Base-by-base conservation (phyloP, 2,329 filamentous ascomycete species). In the Alternaria gaisen region DNA sequence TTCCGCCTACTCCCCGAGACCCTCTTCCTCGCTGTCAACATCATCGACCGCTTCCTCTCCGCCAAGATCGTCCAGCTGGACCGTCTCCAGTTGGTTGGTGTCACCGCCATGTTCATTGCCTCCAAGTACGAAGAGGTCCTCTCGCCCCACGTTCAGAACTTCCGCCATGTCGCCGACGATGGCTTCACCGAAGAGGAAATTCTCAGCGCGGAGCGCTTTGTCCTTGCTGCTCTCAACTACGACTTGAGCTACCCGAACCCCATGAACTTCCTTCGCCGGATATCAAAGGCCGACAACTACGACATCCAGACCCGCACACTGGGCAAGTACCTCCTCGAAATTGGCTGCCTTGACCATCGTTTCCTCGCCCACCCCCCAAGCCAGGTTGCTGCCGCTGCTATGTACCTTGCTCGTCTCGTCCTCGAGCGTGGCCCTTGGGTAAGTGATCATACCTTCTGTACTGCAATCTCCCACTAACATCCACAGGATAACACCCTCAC, bases 281-380 rank as follows among this genome's bases (percentile, higher is more conserved):
- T 99, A 80, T 98, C 94, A 64, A 99, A 99, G 85, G 96, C 95
- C 75, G 96, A 99, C 83, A 95, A 97, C 84, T 99, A 99, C 82
- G 94, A 99, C 80, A 97, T 98, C 74, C 93, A 97, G 80, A 97
- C 94, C 63, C 92, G 95, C 73, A 99, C 95, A 47, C 88, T 99
- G 61, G 95, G 93, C 80, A 99, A 99, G 83, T 99, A 98, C 80
- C 85, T 99, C 48, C 93, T 97, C 83, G 95, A 99, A 83, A 97
- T 99, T 75, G 95, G 93, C 79, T 88, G 97, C 67, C 85, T 99
- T 28, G 95, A 99, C 75, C 92, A 98, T 79, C 90, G 94, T 63
- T 97, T 99, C 83, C 91, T 99, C 86, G 83, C 87, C 62, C 96
- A 92, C 79, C 90, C 91, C 36, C 93, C 95, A 38, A 97, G 94